Conservation (phyloP, 2,329 filamentous ascomycete genomes). For the Emericellopsis cladophorae region DNA sequence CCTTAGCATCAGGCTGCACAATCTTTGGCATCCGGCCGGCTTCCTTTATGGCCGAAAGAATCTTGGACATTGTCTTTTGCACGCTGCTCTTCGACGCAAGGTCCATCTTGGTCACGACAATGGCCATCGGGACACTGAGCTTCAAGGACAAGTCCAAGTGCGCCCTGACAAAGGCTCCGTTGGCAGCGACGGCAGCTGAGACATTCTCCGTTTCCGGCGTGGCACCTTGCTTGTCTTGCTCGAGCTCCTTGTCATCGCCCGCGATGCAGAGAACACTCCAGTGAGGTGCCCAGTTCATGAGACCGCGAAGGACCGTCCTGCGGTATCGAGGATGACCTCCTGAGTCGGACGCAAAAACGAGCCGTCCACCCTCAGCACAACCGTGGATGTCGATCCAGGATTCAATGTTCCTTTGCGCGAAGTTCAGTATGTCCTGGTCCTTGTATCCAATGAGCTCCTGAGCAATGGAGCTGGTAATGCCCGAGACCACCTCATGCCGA, state of each 20-base stretch:
- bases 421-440: slow-evolving; percentile 56
- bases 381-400: slow-evolving; percentile 94
- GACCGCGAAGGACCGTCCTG: slow-evolving; percentile 73
- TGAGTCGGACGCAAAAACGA: slow-evolving; percentile 85
- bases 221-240: slow-evolving; percentile 16
- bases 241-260: slow-evolving; percentile 54
- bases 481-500: slow-evolving; percentile 82
- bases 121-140: slow-evolving; percentile 61
- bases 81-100: slow-evolving; percentile 63
- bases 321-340: slow-evolving; percentile 84
- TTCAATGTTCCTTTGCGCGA: slow-evolving; percentile 72
- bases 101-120: slow-evolving; percentile 87
- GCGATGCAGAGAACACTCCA: slow-evolving; percentile 85
- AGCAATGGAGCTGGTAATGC: slow-evolving; percentile 86
- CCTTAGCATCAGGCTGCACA: slow-evolving; percentile 43
- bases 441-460: slow-evolving; percentile 87
- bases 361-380: slow-evolving; percentile 55
- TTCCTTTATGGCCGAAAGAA: slow-evolving; percentile 68
- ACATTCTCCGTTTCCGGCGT: slow-evolving; percentile 38
- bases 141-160: slow-evolving; percentile 80
- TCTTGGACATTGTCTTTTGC: slow-evolving; percentile 55
- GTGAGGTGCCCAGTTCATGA: slow-evolving; percentile 94
- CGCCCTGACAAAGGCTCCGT: slow-evolving; percentile 61
- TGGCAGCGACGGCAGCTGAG: slow-evolving; percentile 34
- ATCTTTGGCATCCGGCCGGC: slow-evolving; percentile 64